Percentiles rank a stretch among this genome's conserved stretches.
Conservation (phyloP, 2,329 filamentous ascomycete genomes). For the Fusarium drepaniforme region DNA sequence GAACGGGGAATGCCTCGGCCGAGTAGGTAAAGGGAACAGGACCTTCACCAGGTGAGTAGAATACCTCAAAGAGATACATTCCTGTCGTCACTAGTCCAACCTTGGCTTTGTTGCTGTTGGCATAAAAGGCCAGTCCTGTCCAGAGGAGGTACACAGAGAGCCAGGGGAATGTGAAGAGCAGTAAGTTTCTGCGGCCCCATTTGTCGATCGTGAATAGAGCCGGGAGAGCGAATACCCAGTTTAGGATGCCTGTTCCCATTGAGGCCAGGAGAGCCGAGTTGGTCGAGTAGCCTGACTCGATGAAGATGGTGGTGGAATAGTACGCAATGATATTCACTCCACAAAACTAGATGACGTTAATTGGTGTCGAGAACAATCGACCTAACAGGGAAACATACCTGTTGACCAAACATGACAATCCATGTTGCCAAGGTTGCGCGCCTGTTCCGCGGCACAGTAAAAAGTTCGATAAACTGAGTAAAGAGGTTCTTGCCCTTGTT, state of each 20-base stretch:
- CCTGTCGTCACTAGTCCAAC: not conserved
- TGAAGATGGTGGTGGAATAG: conserved; percentile 7
- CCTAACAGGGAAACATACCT: not conserved
- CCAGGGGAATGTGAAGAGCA: not conserved
- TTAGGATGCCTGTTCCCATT: not conserved
- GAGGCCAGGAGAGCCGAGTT: conserved; percentile 6
- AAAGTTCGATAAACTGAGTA: conserved; percentile 2
- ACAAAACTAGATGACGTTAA: not conserved
- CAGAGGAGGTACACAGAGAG: not conserved
- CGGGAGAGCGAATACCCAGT: not conserved
- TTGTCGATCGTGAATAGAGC: not conserved
- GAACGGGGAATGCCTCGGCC: not conserved
- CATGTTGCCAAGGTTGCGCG: conserved; percentile 4
- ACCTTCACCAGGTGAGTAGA: not conserved
- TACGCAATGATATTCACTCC: conserved; percentile 4
- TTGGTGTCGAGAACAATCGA: not conserved
- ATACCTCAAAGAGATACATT: conserved; percentile 4
- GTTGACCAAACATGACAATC: conserved; percentile 6
- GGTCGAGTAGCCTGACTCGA: conserved; percentile 5
- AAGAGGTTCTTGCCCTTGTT: conserved; percentile 3
- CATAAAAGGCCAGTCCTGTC: not conserved
- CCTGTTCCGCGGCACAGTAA: not conserved
- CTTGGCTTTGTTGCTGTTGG: not conserved
- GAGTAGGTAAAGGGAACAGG: not conserved
- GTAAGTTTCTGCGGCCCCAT: not conserved